Evolutionary conservation across 495 filamentous ascomycete genomes (phyloP), one percentile per base, ranked within the genome.

Genomic region (Podospora conica): DNA sequence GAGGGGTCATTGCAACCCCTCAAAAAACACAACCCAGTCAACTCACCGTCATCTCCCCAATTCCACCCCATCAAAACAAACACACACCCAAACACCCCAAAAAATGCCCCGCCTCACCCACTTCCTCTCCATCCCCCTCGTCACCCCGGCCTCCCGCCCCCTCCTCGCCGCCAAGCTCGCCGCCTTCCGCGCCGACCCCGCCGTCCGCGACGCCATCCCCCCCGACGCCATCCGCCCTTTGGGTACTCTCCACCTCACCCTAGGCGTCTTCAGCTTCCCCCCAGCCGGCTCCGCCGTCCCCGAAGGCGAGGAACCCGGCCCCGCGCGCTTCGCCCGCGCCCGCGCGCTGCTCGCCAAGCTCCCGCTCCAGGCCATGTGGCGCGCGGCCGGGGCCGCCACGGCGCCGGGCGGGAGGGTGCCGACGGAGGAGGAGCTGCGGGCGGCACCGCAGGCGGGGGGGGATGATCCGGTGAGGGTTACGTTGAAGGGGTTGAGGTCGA

Each of bases 111-210:
- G 67, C 20, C 82, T 90, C n/a, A 97, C 93, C 0, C 93, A 97
- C 75, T 96, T 96, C 74, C 85, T 97, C 48, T 94, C 90, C 76
- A 76, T 97, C 60, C 92, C 93, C 10, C 86, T 96, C 66, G 81
- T 90, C 65, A 92, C 85, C 27, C 25, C 77, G 0, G 33, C 73
- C 18, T 91, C 90, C 1, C 80, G 87, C 15, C 81, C 83, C 0
- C 86, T 92, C 67, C 82, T 96, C 3, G 78, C 87, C 29, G 68
- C 72, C 15, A 85, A 85, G 2, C 75, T 96, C 20, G 75, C 79
- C 3, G 62, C 76, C 21, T 95, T 97, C 73, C 82, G 79, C 59
- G 71, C 81, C 10, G 83, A 88, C 11, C 72, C 66, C 57, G 66
- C 74, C 4, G 6, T 70, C 25, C 74, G 75, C 61, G 78, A 69